These are phyloP conservation scores for Alternaria solani DNA, from an alignment of 2,329 filamentous ascomycete genomes.

Conservation along the genomic window DNA sequence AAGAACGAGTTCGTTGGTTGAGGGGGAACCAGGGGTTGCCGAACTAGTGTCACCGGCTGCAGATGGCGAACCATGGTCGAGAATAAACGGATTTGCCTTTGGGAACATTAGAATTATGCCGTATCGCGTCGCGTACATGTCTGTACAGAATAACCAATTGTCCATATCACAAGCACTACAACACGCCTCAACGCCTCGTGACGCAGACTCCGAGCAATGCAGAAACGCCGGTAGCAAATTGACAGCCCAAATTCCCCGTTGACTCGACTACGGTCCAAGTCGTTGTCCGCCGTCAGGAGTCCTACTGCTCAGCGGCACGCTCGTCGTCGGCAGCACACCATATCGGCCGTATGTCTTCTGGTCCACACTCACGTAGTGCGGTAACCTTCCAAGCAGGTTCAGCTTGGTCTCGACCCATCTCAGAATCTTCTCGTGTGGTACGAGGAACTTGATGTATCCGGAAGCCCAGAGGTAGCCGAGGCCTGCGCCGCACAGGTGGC, in stretches of 20 bases:
- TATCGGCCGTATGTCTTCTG: constrained; percentile 96
- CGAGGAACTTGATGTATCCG: constrained; percentile 87
- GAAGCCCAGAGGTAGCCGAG: constrained; percentile 89
- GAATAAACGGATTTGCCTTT: not conserved
- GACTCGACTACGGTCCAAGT: constrained; percentile 32
- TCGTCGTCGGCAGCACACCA: constrained; percentile 74
- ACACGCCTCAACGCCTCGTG: constrained; percentile 7
- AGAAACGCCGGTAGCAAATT: not conserved
- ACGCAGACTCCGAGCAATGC: constrained; percentile 8
- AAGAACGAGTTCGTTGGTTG: not conserved
- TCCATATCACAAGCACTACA: not conserved
- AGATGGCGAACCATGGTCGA: not conserved
- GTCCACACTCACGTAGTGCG: constrained; percentile 92
- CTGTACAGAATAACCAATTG: constrained; percentile 6
- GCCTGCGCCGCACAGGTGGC: constrained; percentile 82
- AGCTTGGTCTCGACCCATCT: constrained; percentile 89
- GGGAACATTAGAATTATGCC: constrained; percentile 15
- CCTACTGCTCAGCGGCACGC: constrained; percentile 30
- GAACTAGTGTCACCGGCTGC: constrained; percentile 1
- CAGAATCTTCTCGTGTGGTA: constrained; percentile 86
- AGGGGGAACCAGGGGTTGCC: not conserved
- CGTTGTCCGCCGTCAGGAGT: constrained; percentile 44
- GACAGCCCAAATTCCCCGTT: not conserved
- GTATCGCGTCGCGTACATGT: constrained; percentile 14
- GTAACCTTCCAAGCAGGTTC: constrained; percentile 81